phyloP scores from a whole-genome alignment of 2,329 filamentous ascomycete genomes.

The Talaromyces sp. region DNA sequence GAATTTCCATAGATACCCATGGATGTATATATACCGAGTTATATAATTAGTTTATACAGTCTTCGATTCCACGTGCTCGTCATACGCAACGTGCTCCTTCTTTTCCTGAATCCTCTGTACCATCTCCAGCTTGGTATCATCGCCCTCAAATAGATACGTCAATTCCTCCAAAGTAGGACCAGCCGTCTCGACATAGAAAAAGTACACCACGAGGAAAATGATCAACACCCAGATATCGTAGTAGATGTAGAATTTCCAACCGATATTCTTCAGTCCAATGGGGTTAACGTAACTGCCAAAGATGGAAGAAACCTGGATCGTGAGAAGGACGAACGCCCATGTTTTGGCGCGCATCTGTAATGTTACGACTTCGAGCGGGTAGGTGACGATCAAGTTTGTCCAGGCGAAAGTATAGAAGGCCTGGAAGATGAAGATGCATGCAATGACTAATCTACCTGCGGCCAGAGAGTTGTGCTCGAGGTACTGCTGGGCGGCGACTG shows the following conservation, averaged over 20 bases:
- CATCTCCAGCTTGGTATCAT: slow-evolving; percentile 4
- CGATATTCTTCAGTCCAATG: slow-evolving; percentile 27
- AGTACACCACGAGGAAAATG: slow-evolving; percentile 30
- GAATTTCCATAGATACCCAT: background rate
- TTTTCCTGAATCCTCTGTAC: background rate
- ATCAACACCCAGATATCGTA: slow-evolving; percentile 30
- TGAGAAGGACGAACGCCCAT: slow-evolving; percentile 43
- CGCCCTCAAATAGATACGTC: slow-evolving; percentile 13
- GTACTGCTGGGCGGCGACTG: slow-evolving; percentile 50
- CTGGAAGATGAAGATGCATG: slow-evolving; percentile 47
- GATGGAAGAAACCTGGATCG: slow-evolving; percentile 31
- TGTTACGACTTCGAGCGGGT: slow-evolving; percentile 46
- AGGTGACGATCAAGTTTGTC: slow-evolving; percentile 47
- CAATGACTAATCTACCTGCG: slow-evolving; percentile 38
- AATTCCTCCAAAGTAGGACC: slow-evolving; percentile 32
- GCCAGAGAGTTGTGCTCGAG: slow-evolving; percentile 27
- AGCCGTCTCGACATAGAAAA: slow-evolving; percentile 34
- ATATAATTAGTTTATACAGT: background rate
- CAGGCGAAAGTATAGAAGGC: slow-evolving; percentile 46
- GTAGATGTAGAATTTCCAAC: slow-evolving; percentile 32
- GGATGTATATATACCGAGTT: background rate
- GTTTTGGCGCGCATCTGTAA: slow-evolving; percentile 47
- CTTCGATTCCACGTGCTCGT: background rate
- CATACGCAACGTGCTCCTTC: slow-evolving; percentile 8
- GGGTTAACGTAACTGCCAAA: slow-evolving; percentile 31